Base-by-base conservation (phyloP, 106 monocot species). In the Acorus gramineus region DNA sequence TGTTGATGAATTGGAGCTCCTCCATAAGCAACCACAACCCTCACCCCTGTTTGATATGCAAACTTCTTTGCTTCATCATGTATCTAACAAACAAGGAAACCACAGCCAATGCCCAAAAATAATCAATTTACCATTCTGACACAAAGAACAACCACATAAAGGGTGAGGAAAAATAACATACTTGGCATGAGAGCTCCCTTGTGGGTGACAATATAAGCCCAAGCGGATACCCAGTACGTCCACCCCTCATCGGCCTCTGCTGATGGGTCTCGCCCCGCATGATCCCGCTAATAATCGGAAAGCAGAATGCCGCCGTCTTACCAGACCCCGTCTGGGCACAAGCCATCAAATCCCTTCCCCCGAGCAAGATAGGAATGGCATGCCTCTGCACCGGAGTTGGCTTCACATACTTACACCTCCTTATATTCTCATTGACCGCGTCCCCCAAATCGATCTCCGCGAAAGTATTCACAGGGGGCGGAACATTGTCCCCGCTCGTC, bases 261-360 rank as follows among this genome's bases (percentile, higher is more conserved):
- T 53, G 28, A 28, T 28, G 69, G 9, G 73, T 73, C 8, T 66
- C 76, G 12, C 73, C 81, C 49, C 61, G 81, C 84, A 84, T 78
- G 47, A 95, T 90, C 47, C 90, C 90, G 62, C 76, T 82, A 50
- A 98, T 98, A 44, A 98, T 98, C 0, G 96, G 96, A 52, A 98
- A 98, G 72, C 96, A 98, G 68, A 98, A 98, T 47, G 96, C 96
- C 2, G 96, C 96, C 0, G 91, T 98, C 76, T 98, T 98, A 3
- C 96, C 96, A 0, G 96, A 98, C 5, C 96, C 96, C 4, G 96
- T 98, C 83, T 92, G 96, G 44, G 96, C 96, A 71, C 96, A 91
- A 0, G 96, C 96, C 96, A 98, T 98, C 13, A 98, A 73, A 72
- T 98, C 96, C 52, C 96, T 61, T n/a, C 96, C 96, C 0, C 71